Percentiles rank a stretch among this genome's conserved stretches.
Conservation (phyloP, 495 filamentous ascomycete genomes). For the Lasiosphaeriaceae sp. region DNA sequence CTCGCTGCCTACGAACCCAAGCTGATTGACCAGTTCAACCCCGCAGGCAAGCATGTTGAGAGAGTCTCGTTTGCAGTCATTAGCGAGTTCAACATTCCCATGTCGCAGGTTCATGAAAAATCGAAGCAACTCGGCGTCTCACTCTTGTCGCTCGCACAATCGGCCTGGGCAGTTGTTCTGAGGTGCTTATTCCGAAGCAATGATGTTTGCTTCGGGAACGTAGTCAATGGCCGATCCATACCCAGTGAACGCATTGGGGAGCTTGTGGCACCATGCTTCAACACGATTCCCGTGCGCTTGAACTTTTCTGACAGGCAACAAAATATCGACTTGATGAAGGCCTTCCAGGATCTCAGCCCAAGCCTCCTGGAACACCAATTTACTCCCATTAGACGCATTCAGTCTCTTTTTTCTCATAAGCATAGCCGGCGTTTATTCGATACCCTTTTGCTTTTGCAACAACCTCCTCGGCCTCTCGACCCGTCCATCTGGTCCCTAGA, state of each 20-base stretch:
- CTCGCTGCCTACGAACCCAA: slow-evolving; percentile 48
- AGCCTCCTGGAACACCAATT: slow-evolving; percentile 61
- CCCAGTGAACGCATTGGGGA: slow-evolving; percentile 60
- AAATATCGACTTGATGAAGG: slow-evolving; percentile 50
- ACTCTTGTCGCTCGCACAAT: slow-evolving; percentile 61
- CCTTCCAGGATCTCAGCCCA: slow-evolving; percentile 54
- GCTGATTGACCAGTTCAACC: slow-evolving; percentile 27
- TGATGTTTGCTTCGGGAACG: slow-evolving; percentile 80
- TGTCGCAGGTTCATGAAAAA: slow-evolving; percentile 42
- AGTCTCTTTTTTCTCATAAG: slow-evolving; percentile 34
- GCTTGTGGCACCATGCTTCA: slow-evolving; percentile 83
- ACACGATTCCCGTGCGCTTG: slow-evolving; percentile 75
- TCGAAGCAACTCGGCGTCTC: slow-evolving; percentile 54
- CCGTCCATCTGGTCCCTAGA: slow-evolving; percentile 59
- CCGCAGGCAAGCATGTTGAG: background rate
- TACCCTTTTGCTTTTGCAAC: slow-evolving; percentile 71
- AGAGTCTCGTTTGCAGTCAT: background rate
- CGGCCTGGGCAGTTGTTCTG: slow-evolving; percentile 63
- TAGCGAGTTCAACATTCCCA: slow-evolving; percentile 14
- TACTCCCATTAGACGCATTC: slow-evolving; percentile 61
- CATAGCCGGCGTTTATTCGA: slow-evolving; percentile 58
- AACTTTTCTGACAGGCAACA: slow-evolving; percentile 36
- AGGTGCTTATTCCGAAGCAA: slow-evolving; percentile 43
- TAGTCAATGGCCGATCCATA: slow-evolving; percentile 68
- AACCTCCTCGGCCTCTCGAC: slow-evolving; percentile 48